These are phyloP conservation scores for Phytophthora crassamura DNA, from an alignment of 352 stramenopile species.

Conservation along the genomic window DNA sequence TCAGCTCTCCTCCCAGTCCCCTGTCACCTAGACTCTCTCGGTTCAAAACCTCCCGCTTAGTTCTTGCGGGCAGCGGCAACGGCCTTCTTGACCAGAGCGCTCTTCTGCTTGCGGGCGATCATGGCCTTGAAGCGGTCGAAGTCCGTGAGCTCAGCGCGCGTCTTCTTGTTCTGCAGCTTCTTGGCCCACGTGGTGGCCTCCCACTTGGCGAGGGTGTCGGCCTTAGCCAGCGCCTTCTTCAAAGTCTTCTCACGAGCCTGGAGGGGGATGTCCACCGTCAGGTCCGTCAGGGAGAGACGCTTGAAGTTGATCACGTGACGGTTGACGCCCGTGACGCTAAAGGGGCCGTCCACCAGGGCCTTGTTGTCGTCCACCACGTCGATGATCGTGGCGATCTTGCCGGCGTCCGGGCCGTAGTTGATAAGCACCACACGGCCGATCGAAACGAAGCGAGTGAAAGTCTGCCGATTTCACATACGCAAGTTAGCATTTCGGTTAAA, in stretches of 20 bases:
- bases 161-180: constrained; percentile 98
- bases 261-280: constrained; percentile 95
- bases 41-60: constrained; percentile 36
- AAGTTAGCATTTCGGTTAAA: too few relatives aligned
- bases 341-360: constrained; percentile 97
- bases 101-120: constrained; percentile 99
- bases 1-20: background rate
- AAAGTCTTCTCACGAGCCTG: constrained; percentile 95
- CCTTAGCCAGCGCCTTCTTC: constrained; percentile 91
- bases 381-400: constrained; percentile 99
- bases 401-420: constrained; percentile 98
- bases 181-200: constrained; percentile 96
- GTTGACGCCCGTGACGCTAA: constrained; percentile 95
- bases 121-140: constrained; percentile 99
- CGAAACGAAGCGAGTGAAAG: constrained; percentile 99
- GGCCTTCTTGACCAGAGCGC: constrained; percentile 93
- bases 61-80: constrained; percentile 84
- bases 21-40: too few relatives aligned
- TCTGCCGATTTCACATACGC: constrained; percentile 48
- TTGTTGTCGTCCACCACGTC: constrained; percentile 99
- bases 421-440: constrained; percentile 99
- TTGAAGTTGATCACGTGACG: constrained; percentile 99
- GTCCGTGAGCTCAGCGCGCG: constrained; percentile 94
- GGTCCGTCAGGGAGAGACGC: constrained; percentile 97
- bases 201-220: constrained; percentile 95